phyloP scores from a whole-genome alignment of 2,329 filamentous ascomycete species.

The Fusarium hostae region DNA sequence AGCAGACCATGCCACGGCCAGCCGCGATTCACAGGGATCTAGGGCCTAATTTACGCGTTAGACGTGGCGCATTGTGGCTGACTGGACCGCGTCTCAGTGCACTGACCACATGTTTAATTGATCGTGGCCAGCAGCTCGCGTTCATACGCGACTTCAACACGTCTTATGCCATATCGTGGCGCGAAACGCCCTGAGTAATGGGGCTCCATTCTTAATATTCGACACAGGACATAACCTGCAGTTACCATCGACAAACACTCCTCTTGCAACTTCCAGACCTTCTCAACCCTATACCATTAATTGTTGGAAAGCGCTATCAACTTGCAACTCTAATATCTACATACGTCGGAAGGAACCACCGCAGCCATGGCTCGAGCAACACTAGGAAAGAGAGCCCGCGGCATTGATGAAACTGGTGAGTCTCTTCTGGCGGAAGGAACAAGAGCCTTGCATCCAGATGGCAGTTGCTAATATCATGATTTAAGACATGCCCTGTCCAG shows the following conservation, averaged over 20 bases:
- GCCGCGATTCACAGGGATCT: background rate
- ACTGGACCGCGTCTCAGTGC: conserved; percentile 28
- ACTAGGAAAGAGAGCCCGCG: conserved; percentile 52
- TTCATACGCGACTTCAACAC: conserved; percentile 47
- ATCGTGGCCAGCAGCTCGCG: conserved; percentile 45
- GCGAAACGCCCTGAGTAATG: conserved; percentile 33
- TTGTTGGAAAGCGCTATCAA: conserved; percentile 38
- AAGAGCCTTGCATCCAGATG: background rate
- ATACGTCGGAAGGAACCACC: conserved; percentile 28
- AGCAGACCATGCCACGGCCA: background rate
- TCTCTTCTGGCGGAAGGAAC: conserved; percentile 16
- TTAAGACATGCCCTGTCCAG: conserved; percentile 42
- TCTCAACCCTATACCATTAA: conserved; percentile 23
- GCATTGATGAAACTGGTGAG: conserved; percentile 47
- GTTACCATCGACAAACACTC: conserved; percentile 22
- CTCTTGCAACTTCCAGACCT: conserved; percentile 32
- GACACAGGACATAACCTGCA: conserved; percentile 36
- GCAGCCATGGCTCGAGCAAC: conserved; percentile 46
- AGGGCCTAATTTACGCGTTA: background rate
- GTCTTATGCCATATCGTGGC: conserved; percentile 32
- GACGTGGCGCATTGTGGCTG: conserved; percentile 22
- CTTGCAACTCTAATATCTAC: conserved; percentile 20
- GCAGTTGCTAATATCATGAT: conserved; percentile 28
- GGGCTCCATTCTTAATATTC: conserved; percentile 33
- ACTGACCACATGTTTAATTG: conserved; percentile 47